Base-by-base conservation (phyloP, 1,284 basidiomycete species). In the Pseudozyma sp. region DNA sequence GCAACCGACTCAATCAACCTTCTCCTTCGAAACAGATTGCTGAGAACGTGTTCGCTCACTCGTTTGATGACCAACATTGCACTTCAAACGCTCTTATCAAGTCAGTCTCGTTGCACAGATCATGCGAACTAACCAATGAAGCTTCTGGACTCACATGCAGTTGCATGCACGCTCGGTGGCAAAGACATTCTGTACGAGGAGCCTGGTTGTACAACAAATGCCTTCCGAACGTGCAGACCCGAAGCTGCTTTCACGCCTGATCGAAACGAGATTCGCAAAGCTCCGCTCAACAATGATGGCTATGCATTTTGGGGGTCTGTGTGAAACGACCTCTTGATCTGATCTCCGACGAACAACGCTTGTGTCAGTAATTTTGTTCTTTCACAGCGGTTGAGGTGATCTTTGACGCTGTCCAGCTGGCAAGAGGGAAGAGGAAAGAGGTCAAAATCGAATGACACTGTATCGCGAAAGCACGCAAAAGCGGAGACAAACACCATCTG, bases 101-200 rank as follows among this genome's bases (percentile, higher is more conserved):
- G 6, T 31, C 6, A 6, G 25, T 31, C 25, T 31, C 25, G 25
- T 31, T 31, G 25, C 25, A 31, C 25, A 31, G 25, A 6, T 31
- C 25, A 31, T 31, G 25, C 25, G 25, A n/a, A n/a, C n/a, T n/a
- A n/a, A n/a, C n/a, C 25, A 31, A 31, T 6, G 6, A 25, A 19
- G n/a, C 34, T 34, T 34, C 48, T 49, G 48, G 48, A 49, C 34
- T 34, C 31, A 50, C 39, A 58, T 51, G 48, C 48, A 58, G 14
- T 50, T 58, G 56, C 56, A 51, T 58, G 48, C 56, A 50, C 18
- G 39, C 25, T 44, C 56, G 16, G 44, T 42, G 56, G 48, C 56
- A 44, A 51, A 58, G 48, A 51, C 56, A 44, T 40, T 3, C 44
- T n/a, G 44, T 3, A 36, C 34, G 49, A n/a, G 48, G 35, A 18